Percentiles rank a stretch among this genome's conserved stretches.
phyloP scores from a whole-genome alignment of 1,284 basidiomycete species.

The Lignosus rhinocerotis region DNA sequence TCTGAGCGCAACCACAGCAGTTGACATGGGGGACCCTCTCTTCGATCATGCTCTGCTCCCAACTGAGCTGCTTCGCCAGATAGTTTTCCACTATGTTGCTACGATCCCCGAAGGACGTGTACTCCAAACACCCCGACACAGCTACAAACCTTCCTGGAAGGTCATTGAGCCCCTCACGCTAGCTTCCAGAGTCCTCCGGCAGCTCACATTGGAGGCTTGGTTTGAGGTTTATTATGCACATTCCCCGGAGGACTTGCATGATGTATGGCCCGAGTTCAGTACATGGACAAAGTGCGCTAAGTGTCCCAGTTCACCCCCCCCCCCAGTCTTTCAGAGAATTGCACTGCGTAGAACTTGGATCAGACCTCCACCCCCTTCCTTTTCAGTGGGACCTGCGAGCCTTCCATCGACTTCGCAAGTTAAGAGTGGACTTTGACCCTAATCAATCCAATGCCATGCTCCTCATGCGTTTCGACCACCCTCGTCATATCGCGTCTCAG shows the following conservation, averaged over 20 bases:
- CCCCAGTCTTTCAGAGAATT: conserved; percentile 13
- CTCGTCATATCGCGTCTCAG: conserved; percentile 12
- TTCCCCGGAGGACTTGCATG: conserved; percentile 12
- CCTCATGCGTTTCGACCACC: conserved; percentile 19
- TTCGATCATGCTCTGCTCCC: conserved; percentile 4
- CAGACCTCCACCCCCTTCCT: conserved; percentile 11
- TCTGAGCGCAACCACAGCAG: background rate
- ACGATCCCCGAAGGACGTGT: background rate
- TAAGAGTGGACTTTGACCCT: conserved; percentile 23
- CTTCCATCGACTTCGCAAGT: conserved; percentile 20
- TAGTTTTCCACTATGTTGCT: conserved; percentile 11
- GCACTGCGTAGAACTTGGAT: conserved; percentile 19
- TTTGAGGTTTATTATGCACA: conserved; percentile 21
- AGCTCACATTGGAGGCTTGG: conserved; percentile 23
- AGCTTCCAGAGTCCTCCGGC: conserved; percentile 12
- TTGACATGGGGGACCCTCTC: background rate
- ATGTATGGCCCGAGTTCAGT: conserved; percentile 18
- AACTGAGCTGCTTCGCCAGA: conserved; percentile 14
- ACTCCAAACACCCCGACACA: conserved; percentile 1
- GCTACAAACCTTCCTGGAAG: conserved; percentile 19
- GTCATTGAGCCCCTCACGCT: conserved; percentile 14
- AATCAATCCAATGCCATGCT: conserved; percentile 18
- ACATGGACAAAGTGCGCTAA: conserved; percentile 18
- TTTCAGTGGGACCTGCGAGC: conserved; percentile 16
- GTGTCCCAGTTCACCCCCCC: background rate